Conservation (phyloP, 257 asterid genomes). For the Solanum stenotomum region DNA sequence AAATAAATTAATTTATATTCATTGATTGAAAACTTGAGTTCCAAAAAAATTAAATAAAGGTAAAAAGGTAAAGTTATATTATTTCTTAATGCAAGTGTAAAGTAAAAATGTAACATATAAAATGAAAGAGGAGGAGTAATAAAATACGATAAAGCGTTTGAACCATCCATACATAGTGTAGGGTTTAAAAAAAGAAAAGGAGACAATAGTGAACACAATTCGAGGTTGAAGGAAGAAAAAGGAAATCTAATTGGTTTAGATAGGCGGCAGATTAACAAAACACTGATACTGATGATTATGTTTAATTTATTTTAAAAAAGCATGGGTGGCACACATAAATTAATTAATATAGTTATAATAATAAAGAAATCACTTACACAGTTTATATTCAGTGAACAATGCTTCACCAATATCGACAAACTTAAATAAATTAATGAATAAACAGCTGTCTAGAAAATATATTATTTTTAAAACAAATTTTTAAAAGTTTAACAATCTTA, state of each 20-base stretch:
- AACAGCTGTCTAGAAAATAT: background rate
- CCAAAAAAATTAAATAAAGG: no score
- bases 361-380: background rate
- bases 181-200: background rate
- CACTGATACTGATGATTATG: background rate
- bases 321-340: background rate
- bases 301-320: background rate
- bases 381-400: constrained; percentile 6
- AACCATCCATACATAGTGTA: background rate
- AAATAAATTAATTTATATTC: no score
- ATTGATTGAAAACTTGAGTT: no score
- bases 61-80: no score
- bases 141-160: no score
- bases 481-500: no score
- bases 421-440: background rate
- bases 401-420: constrained; percentile 23
- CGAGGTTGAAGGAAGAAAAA: constrained; percentile 3
- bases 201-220: constrained; percentile 3
- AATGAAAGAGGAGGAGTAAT: no score
- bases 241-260: background rate
- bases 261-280: constrained; percentile 15
- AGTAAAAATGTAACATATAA: no score
- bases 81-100: no score
- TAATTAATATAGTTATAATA: background rate
- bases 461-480: background rate